Base-by-base conservation (phyloP, 2,329 filamentous ascomycete genomes). In the Sphaerulina populicola region DNA sequence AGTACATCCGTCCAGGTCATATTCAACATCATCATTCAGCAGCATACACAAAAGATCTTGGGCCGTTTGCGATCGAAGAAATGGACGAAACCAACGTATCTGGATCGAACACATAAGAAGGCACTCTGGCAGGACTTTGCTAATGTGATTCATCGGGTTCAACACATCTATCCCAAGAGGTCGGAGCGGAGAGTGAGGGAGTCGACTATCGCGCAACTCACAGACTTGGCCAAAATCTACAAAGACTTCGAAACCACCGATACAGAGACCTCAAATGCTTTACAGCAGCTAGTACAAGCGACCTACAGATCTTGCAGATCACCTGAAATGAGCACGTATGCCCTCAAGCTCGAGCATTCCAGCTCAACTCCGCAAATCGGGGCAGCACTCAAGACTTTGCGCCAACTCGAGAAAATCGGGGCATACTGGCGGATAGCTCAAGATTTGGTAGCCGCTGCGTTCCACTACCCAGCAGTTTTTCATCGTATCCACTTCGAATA, bases 21-120 rank as follows among this genome's bases (percentile, higher is more conserved):
- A 3, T 52, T 55, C 31, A 12, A 47, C 11, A 33, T 52, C 6
- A 52, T 55, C 12, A 31, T 45, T 33, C 9, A 39, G 12, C 52
- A 49, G 31, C 52, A 55, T 30, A 45, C 29, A 8, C 52, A 55
- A 38, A 55, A 55, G 42, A 31, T 55, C 15, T 49, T 52, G 15
- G 52, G 52, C 6, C 52, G 52, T 14, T 27, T 55, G 33, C 44
- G 52, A 4, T 55, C 52, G 8, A 31, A 38, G 6, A 52, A 52
- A 14, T 55, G 52, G 52, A 11, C 12, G 2, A 55, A 55, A 14
- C 52, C 52, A 4, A 29, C 52, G 2, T 55, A 55, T 37, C 31
- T 55, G n/a, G 49, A 42, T 15, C 44, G 46, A 9, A 52, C 52
- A 21, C 52, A 55, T 41, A 55, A 55, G 37, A 55, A 55, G 36